Conservation (phyloP, 768 basidiomycete genomes). For the Russula lepida region DNA sequence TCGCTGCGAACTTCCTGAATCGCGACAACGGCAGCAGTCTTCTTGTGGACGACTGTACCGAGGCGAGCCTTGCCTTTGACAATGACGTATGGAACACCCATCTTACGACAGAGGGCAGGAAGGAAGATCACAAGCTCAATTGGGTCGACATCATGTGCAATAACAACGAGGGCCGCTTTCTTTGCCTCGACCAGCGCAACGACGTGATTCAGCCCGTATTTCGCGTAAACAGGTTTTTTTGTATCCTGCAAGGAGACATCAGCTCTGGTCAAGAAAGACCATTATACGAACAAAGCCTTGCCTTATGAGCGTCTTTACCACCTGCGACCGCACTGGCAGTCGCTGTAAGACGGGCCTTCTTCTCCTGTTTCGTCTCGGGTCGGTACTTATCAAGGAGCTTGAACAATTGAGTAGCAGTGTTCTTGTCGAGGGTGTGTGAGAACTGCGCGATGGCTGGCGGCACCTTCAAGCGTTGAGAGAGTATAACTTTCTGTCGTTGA, state of each 20-base stretch:
- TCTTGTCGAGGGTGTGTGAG: constrained; percentile 96
- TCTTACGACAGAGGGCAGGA: constrained; percentile 45
- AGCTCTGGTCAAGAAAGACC: not conserved
- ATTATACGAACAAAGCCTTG: constrained; percentile 19
- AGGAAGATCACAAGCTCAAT: constrained; percentile 91
- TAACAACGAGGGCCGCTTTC: constrained; percentile 93
- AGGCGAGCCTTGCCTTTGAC: constrained; percentile 98
- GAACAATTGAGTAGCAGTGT: constrained; percentile 97
- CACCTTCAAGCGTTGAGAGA: constrained; percentile 95
- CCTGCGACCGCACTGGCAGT: constrained; percentile 72
- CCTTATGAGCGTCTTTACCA: constrained; percentile 62
- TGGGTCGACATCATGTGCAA: constrained; percentile 79
- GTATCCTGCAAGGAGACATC: constrained; percentile 41
- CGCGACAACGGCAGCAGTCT: constrained; percentile 87
- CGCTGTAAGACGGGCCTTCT: constrained; percentile 85
- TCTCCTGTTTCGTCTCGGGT: constrained; percentile 92
- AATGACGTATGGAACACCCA: constrained; percentile 98
- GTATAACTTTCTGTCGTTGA: constrained; percentile 97
- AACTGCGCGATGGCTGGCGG: constrained; percentile 98
- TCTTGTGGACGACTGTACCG: constrained; percentile 97
- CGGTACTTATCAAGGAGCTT: constrained; percentile 96
- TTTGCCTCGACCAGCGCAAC: constrained; percentile 76
- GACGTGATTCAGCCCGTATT: constrained; percentile 95
- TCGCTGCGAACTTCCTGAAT: constrained; percentile 93
- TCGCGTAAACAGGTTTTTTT: constrained; percentile 89